These are phyloP conservation scores for Colletotrichum navitas DNA, from an alignment of 2,329 filamentous ascomycete genomes.

Conservation along the genomic window DNA sequence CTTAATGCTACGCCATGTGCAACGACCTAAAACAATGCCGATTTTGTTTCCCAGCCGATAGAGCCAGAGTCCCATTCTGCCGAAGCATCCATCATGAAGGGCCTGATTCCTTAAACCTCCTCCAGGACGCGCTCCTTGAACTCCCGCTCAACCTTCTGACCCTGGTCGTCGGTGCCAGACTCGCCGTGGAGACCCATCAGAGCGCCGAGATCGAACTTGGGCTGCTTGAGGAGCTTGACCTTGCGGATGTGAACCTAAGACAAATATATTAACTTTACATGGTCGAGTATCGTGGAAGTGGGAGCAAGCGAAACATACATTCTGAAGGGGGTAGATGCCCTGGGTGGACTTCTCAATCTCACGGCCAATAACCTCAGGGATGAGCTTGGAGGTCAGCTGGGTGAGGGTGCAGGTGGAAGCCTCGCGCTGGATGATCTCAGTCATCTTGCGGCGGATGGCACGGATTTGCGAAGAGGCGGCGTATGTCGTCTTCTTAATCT, in stretches of 20 bases:
- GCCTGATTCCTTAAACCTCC: constrained; percentile 79
- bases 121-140: constrained; percentile 99
- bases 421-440: constrained; percentile 97
- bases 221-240: constrained; percentile 98
- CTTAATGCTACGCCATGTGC: constrained; percentile 60
- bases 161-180: constrained; percentile 94
- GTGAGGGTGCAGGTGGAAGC: constrained; percentile 93
- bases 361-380: constrained; percentile 98
- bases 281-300: too few species aligned
- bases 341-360: constrained; percentile 99
- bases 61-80: constrained; percentile 44
- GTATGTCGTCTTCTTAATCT: constrained; percentile 99
- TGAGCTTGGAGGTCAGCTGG: constrained; percentile 98
- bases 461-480: constrained; percentile 97
- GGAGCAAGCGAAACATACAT: constrained; percentile 70
- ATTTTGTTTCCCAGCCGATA: constrained; percentile 40
- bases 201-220: constrained; percentile 98
- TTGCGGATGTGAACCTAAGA: constrained; percentile 98
- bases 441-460: constrained; percentile 99
- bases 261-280: constrained; percentile 49
- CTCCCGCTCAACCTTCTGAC: constrained; percentile 98
- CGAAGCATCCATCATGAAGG: constrained; percentile 59
- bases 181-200: constrained; percentile 98
- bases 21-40: constrained; percentile 58
- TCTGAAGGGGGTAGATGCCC: constrained; percentile 99